phyloP scores from a whole-genome alignment of 345 rosid genomes.

The Adansonia digitata region DNA sequence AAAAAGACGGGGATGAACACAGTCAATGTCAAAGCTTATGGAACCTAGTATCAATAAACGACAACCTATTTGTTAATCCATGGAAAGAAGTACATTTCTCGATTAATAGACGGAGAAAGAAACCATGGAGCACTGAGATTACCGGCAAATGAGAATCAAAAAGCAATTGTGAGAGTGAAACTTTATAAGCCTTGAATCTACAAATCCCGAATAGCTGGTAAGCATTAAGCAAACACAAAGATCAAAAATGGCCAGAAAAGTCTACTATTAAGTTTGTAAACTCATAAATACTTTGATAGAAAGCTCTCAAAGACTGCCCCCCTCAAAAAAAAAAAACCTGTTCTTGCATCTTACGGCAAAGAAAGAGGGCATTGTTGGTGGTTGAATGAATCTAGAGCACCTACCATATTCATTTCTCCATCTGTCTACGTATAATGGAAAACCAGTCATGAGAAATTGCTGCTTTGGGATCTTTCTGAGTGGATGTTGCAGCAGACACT shows the following conservation, averaged over 20 bases:
- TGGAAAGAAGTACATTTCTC: too few species aligned
- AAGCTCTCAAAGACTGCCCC: neutral
- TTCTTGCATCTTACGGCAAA: neutral
- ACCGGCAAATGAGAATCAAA: too few species aligned
- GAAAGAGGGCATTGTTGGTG: neutral
- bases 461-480: neutral
- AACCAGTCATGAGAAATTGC: constrained; percentile 40
- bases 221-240: neutral
- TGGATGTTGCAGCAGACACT: neutral
- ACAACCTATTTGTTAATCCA: too few species aligned
- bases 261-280: neutral
- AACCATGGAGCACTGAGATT: too few species aligned
- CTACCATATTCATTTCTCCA: constrained; percentile 40
- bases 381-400: neutral
- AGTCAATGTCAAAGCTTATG: too few species aligned
- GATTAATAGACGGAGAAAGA: too few species aligned
- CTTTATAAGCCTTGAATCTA: too few species aligned
- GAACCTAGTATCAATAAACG: too few species aligned
- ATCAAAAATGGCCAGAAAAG: neutral
- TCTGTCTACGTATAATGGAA: constrained; percentile 12
- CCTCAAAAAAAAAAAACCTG: too few species aligned
- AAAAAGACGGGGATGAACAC: too few species aligned
- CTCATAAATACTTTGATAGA: neutral
- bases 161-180: too few species aligned
- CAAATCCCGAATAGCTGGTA: neutral